Conservation (phyloP, 495 filamentous ascomycete species). For the Hypoxylon rickii region DNA sequence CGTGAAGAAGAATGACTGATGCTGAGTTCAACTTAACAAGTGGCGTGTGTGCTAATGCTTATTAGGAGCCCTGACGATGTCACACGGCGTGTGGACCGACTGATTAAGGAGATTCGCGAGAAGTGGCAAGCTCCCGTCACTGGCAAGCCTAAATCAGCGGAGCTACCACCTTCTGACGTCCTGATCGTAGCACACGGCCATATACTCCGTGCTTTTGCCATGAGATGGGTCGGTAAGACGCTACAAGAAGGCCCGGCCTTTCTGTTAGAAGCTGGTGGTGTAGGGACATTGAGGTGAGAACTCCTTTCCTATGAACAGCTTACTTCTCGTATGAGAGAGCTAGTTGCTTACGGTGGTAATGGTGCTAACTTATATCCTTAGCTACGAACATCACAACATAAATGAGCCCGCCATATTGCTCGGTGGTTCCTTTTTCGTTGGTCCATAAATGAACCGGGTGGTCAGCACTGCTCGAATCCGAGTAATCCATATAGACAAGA, state of each 20-base stretch:
- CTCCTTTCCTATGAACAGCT: background rate
- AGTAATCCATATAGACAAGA: background rate
- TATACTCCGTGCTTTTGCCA: slow-evolving; percentile 85
- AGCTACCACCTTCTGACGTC: slow-evolving; percentile 52
- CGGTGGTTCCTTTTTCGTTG: slow-evolving; percentile 66
- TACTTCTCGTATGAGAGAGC: background rate
- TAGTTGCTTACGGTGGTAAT: background rate
- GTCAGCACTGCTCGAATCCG: background rate
- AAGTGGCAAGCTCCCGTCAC: slow-evolving; percentile 61
- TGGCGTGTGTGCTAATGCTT: too few relatives aligned
- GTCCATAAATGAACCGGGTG: slow-evolving; percentile 1
- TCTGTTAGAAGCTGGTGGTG: slow-evolving; percentile 81
- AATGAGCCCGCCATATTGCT: slow-evolving; percentile 72
- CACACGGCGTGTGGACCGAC: slow-evolving; percentile 66
- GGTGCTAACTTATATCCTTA: slow-evolving; percentile 36
- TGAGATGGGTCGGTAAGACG: slow-evolving; percentile 78
- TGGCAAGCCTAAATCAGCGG: slow-evolving; percentile 49
- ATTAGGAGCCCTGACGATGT: slow-evolving; percentile 65
- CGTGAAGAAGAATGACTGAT: too few relatives aligned
- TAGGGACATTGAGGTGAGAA: slow-evolving; percentile 73
- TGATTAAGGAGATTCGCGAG: slow-evolving; percentile 73
- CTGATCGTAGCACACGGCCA: slow-evolving; percentile 80
- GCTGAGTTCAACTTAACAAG: too few relatives aligned
- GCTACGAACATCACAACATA: slow-evolving; percentile 69
- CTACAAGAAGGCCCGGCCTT: slow-evolving; percentile 68